Evolutionary conservation across 805 yeast genomes (phyloP), one percentile per base, ranked within the genome.

Genomic region (Yamadazyma nakazawae): DNA sequence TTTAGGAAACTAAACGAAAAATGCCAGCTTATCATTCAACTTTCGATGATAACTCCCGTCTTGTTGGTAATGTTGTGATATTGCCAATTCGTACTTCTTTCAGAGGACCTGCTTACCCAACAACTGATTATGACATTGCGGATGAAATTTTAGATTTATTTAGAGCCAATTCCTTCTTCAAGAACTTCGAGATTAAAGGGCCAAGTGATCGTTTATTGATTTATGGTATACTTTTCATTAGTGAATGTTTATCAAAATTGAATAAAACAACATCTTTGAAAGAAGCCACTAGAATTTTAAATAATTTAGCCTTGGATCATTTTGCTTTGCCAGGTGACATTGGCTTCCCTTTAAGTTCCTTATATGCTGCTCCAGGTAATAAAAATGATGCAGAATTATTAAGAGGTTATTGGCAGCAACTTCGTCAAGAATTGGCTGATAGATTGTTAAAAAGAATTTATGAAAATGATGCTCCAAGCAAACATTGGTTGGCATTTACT

Each of bases 151-250:
- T 94, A 45, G 98, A 94, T 66, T 75, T 94, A 46, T 94, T 94
- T 68, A 78, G 99, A 55, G 97, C 97, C 57, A 94, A 94, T 67
- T 87, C 97, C 11, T 92, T 94, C 69, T 94, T 94, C 79, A 86
- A 88, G 64, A 94, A 94, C 74, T 94, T 94, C 64, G 99, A 94
- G 70, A 91, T 94, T 71, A 89, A 89, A 65, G 96, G 97, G 11
- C 87, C 96, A 18, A 85, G 97, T 3, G 99, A 94, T 64, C 78
- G 99, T 55, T 79, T 92, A 10, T 74, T 94, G 49, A 91, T 95
- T 57, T 94, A 94, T 64, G 99, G 99, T 17, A 94, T 94, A 45
- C 72, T 94, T 49, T 94, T 80, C 64, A 81, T 88, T 31, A 87
- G 95, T 42, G 96, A 89, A 60, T 88, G 97, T 67, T 74, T 94